A percentile compares a stretch with the other conserved stretches of the same genome.
These are phyloP conservation scores for Leishmania martiniquensis DNA, from an alignment of 208 protist species.

Conservation along the genomic window DNA sequence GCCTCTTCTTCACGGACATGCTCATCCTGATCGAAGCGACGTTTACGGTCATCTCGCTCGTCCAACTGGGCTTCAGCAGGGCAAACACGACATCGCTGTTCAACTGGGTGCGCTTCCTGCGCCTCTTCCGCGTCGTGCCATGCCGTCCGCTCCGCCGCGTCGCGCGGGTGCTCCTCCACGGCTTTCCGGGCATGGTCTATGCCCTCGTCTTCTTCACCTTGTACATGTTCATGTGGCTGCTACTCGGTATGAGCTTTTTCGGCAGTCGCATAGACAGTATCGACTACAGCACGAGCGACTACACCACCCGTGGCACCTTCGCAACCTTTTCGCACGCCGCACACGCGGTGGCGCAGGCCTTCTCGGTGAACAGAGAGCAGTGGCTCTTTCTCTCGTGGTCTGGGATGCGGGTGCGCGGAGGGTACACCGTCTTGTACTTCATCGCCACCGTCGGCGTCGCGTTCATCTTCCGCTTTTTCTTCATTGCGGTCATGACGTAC, in stretches of 20 bases:
- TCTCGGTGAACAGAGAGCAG: conserved; percentile 82
- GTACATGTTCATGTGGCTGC: conserved; percentile 93
- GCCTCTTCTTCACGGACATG: conserved; percentile 74
- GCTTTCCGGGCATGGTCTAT: conserved; percentile 84
- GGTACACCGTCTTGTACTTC: conserved; percentile 91
- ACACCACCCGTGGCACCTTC: conserved; percentile 71
- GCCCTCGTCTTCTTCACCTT: conserved; percentile 86
- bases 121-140: conserved; percentile 68
- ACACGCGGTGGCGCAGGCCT: conserved; percentile 86
- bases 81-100: conserved; percentile 85
- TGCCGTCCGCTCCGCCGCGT: conserved; percentile 70
- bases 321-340: conserved; percentile 81
- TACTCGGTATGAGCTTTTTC: conserved; percentile 93
- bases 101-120: conserved; percentile 89
- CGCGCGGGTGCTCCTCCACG: conserved; percentile 78
- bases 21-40: conserved; percentile 79
- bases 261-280: conserved; percentile 74
- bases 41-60: conserved; percentile 82
- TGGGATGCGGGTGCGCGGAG: conserved; percentile 78
- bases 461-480: conserved; percentile 86
- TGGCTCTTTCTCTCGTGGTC: conserved; percentile 90
- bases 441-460: conserved; percentile 72
- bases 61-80: conserved; percentile 89
- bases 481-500: conserved; percentile 87
- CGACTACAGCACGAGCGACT: conserved; percentile 42